Base-by-base conservation (phyloP, 169 alveolate genomes). In the Plasmodium gonderi region DNA sequence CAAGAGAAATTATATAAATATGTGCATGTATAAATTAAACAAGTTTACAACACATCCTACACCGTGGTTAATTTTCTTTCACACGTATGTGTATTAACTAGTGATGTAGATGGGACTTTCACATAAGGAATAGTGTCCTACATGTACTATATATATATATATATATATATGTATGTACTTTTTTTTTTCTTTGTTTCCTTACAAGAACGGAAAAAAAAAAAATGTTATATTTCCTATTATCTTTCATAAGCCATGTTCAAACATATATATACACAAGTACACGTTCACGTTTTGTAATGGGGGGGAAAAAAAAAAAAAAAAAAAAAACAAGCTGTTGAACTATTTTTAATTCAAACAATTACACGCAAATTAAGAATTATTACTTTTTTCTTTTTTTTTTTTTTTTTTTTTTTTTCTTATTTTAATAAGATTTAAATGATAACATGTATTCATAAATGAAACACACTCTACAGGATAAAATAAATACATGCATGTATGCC, bases 71-170 rank as follows among this genome's bases (percentile, higher is more conserved):
- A 17, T 64, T 40, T 36, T 42, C 72, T 69, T 20, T 40, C 36
- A 42, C 49, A 67, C 36, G 51, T n/a, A 38, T 12, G 72, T 64
- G 17, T 69, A 45, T 69, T 60, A 26, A 65, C 60, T 14, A 45
- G 60, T 17, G 40, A 49, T 80, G 79, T 80, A 17, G 79, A 60
- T 80, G 68, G 45, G 20, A 42, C 38, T 26, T 80, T 9, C 54
- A 80, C 0, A 60, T 5, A 9, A 65, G 33, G 17, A 80, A 31
- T 8, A 69, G 7, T 29, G 31, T 7, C 40, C 72, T 9, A 20
- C 36, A 17, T n/a, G n/a, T n/a, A n/a, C n/a, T n/a, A n/a, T n/a
- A n/a, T n/a, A n/a, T n/a, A n/a, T 36, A 60, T 36, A 60, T 60
- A 36, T 60, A 36, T 20, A 60, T 20, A n/a, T 20, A 12, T 60